A percentile compares a stretch with the other conserved stretches of the same genome.
Conservation (phyloP, 345 rosid genomes). For the Populus davidiana region DNA sequence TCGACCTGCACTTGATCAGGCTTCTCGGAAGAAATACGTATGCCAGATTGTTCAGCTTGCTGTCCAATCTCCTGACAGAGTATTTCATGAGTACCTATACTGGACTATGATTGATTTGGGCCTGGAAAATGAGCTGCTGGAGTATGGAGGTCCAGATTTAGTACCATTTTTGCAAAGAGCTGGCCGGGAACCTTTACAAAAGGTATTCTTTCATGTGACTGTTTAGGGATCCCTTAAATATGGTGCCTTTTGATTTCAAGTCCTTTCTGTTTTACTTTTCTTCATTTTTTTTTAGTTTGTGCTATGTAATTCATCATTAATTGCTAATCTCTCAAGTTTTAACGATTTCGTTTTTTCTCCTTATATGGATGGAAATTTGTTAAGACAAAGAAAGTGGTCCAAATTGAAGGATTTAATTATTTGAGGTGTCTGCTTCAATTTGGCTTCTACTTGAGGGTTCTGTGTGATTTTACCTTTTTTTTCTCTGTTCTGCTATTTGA, state of each 20-base stretch:
- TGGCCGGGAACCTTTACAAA: constrained; percentile 58
- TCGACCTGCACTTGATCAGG: constrained; percentile 59
- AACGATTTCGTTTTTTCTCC: not conserved
- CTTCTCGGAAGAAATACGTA: constrained; percentile 69
- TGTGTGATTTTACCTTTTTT: not conserved
- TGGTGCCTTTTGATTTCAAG: not conserved
- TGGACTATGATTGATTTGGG: constrained; percentile 78
- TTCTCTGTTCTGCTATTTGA: not conserved
- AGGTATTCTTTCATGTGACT: constrained; percentile 43
- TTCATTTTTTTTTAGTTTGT: too few relatives aligned
- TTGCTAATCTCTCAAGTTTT: too few relatives aligned
- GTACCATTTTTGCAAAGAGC: constrained; percentile 90
- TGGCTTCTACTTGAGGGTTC: too few relatives aligned
- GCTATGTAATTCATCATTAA: too few relatives aligned
- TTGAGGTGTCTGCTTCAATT: too few relatives aligned
- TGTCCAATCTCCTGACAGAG: constrained; percentile 83
- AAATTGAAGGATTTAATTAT: too few relatives aligned
- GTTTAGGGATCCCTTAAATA: too few relatives aligned
- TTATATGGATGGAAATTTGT: not conserved
- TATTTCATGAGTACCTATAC: constrained; percentile 84
- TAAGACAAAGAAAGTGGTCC: not conserved
- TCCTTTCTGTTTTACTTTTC: not conserved
- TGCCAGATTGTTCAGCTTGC: constrained; percentile 96
- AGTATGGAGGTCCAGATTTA: constrained; percentile 96
- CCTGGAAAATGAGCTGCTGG: constrained; percentile 88